Conservation (phyloP, 2,329 filamentous ascomycete species). For the Stagonosporopsis tanaceti region DNA sequence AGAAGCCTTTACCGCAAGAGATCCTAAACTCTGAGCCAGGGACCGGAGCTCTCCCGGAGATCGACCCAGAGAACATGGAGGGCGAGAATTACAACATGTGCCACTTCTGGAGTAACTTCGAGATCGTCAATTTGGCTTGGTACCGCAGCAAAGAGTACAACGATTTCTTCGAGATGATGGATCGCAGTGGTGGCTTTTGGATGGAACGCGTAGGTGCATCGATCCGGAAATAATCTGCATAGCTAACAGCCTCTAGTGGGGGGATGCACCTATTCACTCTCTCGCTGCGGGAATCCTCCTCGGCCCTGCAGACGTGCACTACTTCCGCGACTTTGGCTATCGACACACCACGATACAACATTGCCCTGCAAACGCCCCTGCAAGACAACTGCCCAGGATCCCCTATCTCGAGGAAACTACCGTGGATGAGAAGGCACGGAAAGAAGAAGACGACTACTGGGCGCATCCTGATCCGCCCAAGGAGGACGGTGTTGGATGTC, state of each 20-base stretch:
- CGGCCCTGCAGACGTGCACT: slow-evolving; percentile 85
- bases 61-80: slow-evolving; percentile 94
- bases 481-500: slow-evolving; percentile 95
- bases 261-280: slow-evolving; percentile 97
- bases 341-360: slow-evolving; percentile 98
- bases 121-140: slow-evolving; percentile 93
- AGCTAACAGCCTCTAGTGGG: slow-evolving; percentile 74
- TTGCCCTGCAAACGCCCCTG: slow-evolving; percentile 93
- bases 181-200: slow-evolving; percentile 97
- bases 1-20: slow-evolving; percentile 78
- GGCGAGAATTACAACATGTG: slow-evolving; percentile 99
- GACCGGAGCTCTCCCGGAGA: slow-evolving; percentile 74
- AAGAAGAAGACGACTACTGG: slow-evolving; percentile 97
- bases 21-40: slow-evolving; percentile 79
- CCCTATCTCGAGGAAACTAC: slow-evolving; percentile 86
- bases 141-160: slow-evolving; percentile 98
- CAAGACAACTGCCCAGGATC: slow-evolving; percentile 79
- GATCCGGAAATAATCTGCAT: slow-evolving; percentile 2
- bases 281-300: slow-evolving; percentile 91
- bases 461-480: slow-evolving; percentile 84
- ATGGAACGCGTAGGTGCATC: slow-evolving; percentile 84
- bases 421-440: slow-evolving; percentile 79
- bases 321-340: slow-evolving; percentile 99
- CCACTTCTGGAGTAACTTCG: slow-evolving; percentile 99
- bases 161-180: slow-evolving; percentile 99